A percentile compares a stretch with the other conserved stretches of the same genome.
These are phyloP conservation scores for Cystobasidium slooffiae DNA, from an alignment of 1,284 basidiomycete species.

Conservation along the genomic window DNA sequence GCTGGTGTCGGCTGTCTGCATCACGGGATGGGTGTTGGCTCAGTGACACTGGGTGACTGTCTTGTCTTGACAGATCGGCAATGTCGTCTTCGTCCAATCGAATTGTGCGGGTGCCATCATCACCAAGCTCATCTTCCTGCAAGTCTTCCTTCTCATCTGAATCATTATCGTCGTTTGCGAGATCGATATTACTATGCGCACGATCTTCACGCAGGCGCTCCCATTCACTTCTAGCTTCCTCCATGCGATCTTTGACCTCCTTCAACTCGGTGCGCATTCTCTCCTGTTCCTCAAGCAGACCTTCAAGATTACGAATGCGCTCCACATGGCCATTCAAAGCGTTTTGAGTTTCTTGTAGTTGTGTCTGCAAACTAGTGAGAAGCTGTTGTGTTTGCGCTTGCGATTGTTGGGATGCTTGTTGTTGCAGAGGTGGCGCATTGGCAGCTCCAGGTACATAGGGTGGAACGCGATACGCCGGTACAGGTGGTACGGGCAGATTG, in stretches of 20 bases:
- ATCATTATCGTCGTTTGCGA: constrained; percentile 61
- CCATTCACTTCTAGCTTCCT: constrained; percentile 53
- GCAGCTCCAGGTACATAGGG: constrained; percentile 55
- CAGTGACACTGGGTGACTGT: background rate
- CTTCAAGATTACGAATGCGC: constrained; percentile 81
- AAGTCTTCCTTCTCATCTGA: constrained; percentile 57
- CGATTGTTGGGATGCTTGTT: constrained; percentile 56
- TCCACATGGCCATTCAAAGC: constrained; percentile 80
- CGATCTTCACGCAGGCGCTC: constrained; percentile 48
- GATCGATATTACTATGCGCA: constrained; percentile 49
- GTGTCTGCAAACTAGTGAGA: constrained; percentile 66
- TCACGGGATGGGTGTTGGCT: background rate
- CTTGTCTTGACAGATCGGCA: background rate
- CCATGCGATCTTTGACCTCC: constrained; percentile 57
- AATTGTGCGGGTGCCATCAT: constrained; percentile 57
- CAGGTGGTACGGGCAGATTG: constrained; percentile 59
- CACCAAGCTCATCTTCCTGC: constrained; percentile 55
- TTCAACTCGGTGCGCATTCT: constrained; percentile 79
- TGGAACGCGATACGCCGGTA: constrained; percentile 43
- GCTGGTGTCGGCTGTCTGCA: background rate
- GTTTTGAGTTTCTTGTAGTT: constrained; percentile 82
- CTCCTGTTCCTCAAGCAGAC: constrained; percentile 80
- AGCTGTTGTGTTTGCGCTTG: constrained; percentile 58
- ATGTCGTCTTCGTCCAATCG: constrained; percentile 54
- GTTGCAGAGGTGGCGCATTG: constrained; percentile 62